Evolutionary conservation across 352 stramenopile species (phyloP), one percentile per base, ranked within the genome.

Genomic region (Halophytophthora polymorphica): DNA sequence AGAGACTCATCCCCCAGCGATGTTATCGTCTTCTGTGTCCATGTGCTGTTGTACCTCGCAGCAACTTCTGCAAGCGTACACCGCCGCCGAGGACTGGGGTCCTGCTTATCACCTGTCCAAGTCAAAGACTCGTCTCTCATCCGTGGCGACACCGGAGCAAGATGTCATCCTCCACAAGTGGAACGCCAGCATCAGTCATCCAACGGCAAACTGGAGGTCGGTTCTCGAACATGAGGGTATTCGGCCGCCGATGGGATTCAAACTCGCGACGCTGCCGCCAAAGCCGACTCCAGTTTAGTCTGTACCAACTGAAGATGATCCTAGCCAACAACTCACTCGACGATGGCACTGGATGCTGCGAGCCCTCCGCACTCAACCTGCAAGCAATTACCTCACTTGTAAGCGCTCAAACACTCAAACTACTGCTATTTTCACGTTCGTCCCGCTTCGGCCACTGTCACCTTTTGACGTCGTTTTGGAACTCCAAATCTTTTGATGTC

Each of bases 151-250:
- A 25, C 17, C 52, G 11, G 45, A 25, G 25, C 43, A 46, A 25
- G 50, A 56, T 3, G 39, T 21, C 3, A 64, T 62, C 15, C 52
- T 76, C 15, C 44, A 58, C 6, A 66, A 70, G 23, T 76, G 66
- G 66, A 76, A 76, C 41, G 44, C 50, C 2, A 61, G 35, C 34
- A 28, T 72, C 45, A 48, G 40, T 0, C 53, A 64, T 29, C 51
- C 66, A n/a, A 72, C 58, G n/a, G 54, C 62, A 18, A 25, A n/a
- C 6, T 75, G 66, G 66, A 71, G 53, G 23, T 50, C 48, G 8
- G 34, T 57, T 2, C 66, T 75, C 7, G 58, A 70, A 7, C 57
- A 18, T 23, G 58, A 76, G 60, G 56, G 52, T 38, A 64, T 76
- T 59, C 55, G 55, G 41, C 45, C 63, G 23, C 66, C 62, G 7